A percentile compares a stretch with the other conserved stretches of the same genome.
These are phyloP conservation scores for Pseudogymnoascus sp. DNA, from an alignment of 2,329 filamentous ascomycete genomes.

Conservation along the genomic window DNA sequence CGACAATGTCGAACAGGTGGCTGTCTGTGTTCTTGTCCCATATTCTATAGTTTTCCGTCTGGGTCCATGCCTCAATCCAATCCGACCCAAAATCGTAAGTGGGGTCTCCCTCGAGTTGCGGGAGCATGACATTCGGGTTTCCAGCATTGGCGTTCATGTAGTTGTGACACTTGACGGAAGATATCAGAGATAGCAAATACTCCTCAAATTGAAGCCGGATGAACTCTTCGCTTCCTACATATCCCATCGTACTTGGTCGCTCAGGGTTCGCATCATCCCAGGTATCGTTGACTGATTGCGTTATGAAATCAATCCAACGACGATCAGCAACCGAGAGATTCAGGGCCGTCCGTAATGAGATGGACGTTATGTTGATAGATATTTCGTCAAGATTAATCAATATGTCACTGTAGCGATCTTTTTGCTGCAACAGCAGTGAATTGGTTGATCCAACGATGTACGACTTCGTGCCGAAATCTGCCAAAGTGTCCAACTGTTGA, in stretches of 20 bases:
- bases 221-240: slow-evolving; percentile 92
- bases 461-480: slow-evolving; percentile 89
- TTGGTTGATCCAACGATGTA: slow-evolving; percentile 98
- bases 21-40: slow-evolving; percentile 76
- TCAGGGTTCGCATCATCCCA: slow-evolving; percentile 91
- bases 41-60: slow-evolving; percentile 84
- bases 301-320: slow-evolving; percentile 93
- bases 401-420: slow-evolving; percentile 91
- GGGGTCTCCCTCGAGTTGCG: slow-evolving; percentile 73
- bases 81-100: slow-evolving; percentile 73
- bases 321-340: slow-evolving; percentile 77
- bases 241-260: slow-evolving; percentile 88
- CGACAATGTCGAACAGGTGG: slow-evolving; percentile 88
- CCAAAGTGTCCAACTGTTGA: slow-evolving; percentile 88
- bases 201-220: slow-evolving; percentile 96
- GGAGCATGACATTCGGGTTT: slow-evolving; percentile 53
- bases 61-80: slow-evolving; percentile 80
- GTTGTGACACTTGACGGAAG: slow-evolving; percentile 81
- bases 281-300: slow-evolving; percentile 86
- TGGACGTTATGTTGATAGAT: slow-evolving; percentile 73
- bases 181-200: slow-evolving; percentile 82
- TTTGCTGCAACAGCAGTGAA: slow-evolving; percentile 85
- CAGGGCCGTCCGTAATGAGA: slow-evolving; percentile 68
- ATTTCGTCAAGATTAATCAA: slow-evolving; percentile 92
- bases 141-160: slow-evolving; percentile 47